These are phyloP conservation scores for Cordyceps fumosorosea DNA, from an alignment of 2,329 filamentous ascomycete genomes.

Conservation along the genomic window DNA sequence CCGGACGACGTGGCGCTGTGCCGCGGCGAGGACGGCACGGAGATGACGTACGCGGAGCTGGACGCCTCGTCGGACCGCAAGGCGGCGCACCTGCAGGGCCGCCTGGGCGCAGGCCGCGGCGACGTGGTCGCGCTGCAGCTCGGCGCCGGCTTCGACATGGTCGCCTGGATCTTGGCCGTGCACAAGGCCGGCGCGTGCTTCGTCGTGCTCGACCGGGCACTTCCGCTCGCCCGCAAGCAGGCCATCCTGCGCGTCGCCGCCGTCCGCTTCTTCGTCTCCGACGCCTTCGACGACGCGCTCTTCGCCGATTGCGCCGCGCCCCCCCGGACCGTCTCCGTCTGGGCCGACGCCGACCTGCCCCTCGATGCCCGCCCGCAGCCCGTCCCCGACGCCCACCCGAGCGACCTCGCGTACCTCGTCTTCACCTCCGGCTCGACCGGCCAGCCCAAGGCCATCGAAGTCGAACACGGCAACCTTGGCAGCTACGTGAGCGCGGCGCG, in stretches of 20 bases:
- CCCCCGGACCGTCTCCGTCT: neutral
- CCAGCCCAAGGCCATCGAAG: conserved; percentile 6
- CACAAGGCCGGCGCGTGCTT: neutral
- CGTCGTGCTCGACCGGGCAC: neutral
- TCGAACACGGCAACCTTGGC: conserved; percentile 2
- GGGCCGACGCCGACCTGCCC: neutral
- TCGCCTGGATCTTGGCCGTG: neutral
- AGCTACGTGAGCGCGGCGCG: conserved; percentile 5
- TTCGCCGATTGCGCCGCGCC: neutral
- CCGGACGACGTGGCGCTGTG: neutral
- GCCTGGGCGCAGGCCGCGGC: neutral
- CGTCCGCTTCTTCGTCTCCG: neutral
- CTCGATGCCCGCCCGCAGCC: neutral
- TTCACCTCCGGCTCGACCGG: conserved; percentile 9
- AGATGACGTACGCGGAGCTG: neutral
- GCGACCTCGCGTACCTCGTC: neutral
- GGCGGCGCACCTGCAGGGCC: neutral
- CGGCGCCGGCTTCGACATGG: neutral
- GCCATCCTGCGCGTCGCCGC: conserved; percentile 1
- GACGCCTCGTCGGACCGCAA: neutral
- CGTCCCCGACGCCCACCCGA: neutral
- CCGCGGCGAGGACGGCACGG: neutral
- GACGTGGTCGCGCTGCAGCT: neutral
- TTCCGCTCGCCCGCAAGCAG: neutral
- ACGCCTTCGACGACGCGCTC: neutral